Percentiles rank a stretch among this genome's conserved stretches.
These are phyloP conservation scores for Apostasia shenzhenica DNA, from an alignment of 106 monocot genomes.

Conservation along the genomic window DNA sequence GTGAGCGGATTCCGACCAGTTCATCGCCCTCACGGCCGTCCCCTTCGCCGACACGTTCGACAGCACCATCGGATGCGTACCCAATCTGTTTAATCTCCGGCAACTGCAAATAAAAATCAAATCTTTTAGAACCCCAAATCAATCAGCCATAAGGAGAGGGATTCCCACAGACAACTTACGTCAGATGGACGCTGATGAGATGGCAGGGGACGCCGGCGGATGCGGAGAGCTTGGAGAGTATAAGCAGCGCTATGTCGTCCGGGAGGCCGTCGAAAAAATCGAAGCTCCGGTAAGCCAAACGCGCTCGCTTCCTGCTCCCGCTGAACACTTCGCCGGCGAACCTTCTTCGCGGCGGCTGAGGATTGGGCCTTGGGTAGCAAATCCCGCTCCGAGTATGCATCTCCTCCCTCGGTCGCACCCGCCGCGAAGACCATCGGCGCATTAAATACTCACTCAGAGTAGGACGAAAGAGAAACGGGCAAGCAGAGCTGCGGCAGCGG, in stretches of 20 bases:
- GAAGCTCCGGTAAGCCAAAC: not conserved
- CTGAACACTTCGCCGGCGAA: too few species aligned
- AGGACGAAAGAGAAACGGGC: too few species aligned
- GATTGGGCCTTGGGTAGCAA: too few species aligned
- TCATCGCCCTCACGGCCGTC: slow-evolving; percentile 17
- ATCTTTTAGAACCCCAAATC: not conserved
- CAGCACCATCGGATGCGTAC: slow-evolving; percentile 20
- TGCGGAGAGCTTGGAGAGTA: not conserved
- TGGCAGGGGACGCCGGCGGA: not conserved
- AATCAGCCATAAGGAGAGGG: too few species aligned
- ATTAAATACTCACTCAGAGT: too few species aligned
- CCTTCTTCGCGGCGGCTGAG: too few species aligned
- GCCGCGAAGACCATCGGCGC: too few species aligned
- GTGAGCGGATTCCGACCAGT: slow-evolving; percentile 37
- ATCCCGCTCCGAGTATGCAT: too few species aligned
- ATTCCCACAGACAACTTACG: not conserved
- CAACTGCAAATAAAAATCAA: slow-evolving; percentile 16
- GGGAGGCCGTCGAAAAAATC: slow-evolving; percentile 6
- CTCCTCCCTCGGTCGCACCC: too few species aligned
- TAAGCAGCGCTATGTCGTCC: not conserved
- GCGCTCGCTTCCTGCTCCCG: too few species aligned
- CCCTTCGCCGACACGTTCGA: slow-evolving; percentile 20
- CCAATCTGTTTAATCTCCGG: slow-evolving; percentile 31
- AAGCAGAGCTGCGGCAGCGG: too few species aligned
- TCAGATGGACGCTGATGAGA: slow-evolving; percentile 2